phyloP scores from a whole-genome alignment of 2,329 filamentous ascomycete genomes.

The Metarhizium guizhouense region DNA sequence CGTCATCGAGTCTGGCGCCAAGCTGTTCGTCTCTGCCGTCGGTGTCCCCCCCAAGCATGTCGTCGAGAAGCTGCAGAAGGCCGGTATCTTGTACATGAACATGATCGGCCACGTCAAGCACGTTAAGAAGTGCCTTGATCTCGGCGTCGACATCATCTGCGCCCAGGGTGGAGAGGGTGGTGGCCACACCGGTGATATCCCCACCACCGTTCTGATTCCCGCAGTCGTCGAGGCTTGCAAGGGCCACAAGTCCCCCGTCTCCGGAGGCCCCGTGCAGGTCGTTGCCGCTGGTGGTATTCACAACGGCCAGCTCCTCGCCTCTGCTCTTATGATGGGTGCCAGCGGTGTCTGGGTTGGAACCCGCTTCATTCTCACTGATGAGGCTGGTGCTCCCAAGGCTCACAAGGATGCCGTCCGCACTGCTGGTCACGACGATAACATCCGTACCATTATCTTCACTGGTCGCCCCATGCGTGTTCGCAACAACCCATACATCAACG shows the following conservation, averaged over 20 bases:
- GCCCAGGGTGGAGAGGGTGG: conserved; percentile 97
- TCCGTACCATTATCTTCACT: conserved; percentile 97
- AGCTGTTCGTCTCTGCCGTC: conserved; percentile 93
- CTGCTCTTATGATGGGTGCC: conserved; percentile 87
- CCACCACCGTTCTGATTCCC: conserved; percentile 86
- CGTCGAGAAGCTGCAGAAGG: conserved; percentile 81
- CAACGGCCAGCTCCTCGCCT: conserved; percentile 84
- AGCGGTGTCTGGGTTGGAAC: conserved; percentile 94
- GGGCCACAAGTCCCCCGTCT: conserved; percentile 77
- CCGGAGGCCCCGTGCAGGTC: conserved; percentile 79
- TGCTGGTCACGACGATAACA: conserved; percentile 86
- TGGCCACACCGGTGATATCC: conserved; percentile 90
- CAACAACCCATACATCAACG: conserved; percentile 84
- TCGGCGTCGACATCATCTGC: conserved; percentile 93
- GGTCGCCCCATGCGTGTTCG: conserved; percentile 89
- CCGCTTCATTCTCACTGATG: conserved; percentile 85
- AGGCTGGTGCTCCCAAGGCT: conserved; percentile 85
- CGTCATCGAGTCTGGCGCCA: conserved; percentile 84
- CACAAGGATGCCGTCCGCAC: conserved; percentile 96
- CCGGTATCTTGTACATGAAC: conserved; percentile 96
- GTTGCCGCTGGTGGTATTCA: conserved; percentile 89
- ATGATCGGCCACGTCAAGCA: conserved; percentile 99
- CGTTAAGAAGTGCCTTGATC: conserved; percentile 87
- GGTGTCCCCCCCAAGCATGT: conserved; percentile 84
- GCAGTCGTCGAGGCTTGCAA: conserved; percentile 76